Evolutionary conservation across 139 green algal species (phyloP).

Genomic region (Medakamo hakoo): DNA sequence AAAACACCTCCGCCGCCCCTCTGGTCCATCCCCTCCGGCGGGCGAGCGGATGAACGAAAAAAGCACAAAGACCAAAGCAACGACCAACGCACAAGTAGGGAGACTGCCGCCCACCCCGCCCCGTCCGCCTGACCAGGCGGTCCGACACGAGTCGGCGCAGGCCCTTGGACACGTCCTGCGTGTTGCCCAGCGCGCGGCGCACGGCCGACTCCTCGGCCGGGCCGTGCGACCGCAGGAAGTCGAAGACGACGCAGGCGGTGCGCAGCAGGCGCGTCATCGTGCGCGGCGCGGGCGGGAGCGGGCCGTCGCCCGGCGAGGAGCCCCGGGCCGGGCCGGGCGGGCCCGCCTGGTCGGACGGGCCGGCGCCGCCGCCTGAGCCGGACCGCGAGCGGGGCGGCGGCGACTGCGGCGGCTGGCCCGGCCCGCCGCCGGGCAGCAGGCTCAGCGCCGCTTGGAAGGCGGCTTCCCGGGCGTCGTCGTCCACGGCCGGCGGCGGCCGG

Average conservation of each 20-base stretch:
- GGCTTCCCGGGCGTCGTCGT: background rate
- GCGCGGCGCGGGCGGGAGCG: too few relatives aligned
- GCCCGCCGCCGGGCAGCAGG: too few relatives aligned
- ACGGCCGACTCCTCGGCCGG: background rate
- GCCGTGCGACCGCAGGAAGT: background rate
- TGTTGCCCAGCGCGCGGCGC: background rate
- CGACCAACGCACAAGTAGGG: background rate
- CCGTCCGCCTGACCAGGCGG: background rate
- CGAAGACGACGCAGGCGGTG: background rate
- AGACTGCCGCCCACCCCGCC: background rate
- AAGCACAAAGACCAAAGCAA: background rate
- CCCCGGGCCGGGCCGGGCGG: too few relatives aligned
- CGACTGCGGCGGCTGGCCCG: background rate
- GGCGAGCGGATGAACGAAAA: background rate
- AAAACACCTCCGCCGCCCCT: too few relatives aligned
- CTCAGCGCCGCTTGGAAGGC: background rate
- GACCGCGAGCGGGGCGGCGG: background rate
- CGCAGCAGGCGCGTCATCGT: background rate
- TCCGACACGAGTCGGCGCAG: background rate
- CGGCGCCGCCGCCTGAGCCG: too few relatives aligned
- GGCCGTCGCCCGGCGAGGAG: background rate
- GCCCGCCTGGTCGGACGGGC: too few relatives aligned
- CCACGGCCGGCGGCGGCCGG: too few relatives aligned
- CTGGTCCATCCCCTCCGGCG: background rate
- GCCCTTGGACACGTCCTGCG: background rate